phyloP scores from a whole-genome alignment of 225 moss, liverwort and hornwort genomes.

The Straminergon stramineum region DNA sequence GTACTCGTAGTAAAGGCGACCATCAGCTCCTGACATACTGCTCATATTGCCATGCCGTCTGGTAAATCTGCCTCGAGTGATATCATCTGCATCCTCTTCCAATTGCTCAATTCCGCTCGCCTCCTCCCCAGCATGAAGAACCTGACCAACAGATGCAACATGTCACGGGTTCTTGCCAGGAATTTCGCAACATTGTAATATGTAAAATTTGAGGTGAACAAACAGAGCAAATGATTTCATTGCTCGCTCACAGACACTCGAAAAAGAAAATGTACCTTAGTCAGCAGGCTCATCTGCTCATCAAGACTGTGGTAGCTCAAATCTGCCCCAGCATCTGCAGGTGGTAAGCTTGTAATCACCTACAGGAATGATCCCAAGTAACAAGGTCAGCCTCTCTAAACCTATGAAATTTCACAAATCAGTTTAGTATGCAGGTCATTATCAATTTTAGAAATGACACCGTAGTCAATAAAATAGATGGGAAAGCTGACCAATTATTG shows the following conservation, averaged over 20 bases:
- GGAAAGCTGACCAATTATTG: neutral
- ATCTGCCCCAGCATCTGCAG: slow-evolving; percentile 67
- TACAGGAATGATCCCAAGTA: neutral
- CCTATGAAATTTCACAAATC: neutral
- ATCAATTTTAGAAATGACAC: neutral
- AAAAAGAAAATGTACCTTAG: slow-evolving; percentile 39
- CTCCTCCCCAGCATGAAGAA: slow-evolving; percentile 93
- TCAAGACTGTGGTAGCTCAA: slow-evolving; percentile 63
- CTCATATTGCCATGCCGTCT: slow-evolving; percentile 71
- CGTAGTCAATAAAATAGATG: neutral
- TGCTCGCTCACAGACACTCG: neutral
- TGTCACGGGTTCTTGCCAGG: slow-evolving; percentile 4
- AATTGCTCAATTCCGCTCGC: slow-evolving; percentile 77
- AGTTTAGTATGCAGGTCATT: neutral
- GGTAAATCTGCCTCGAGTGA: slow-evolving; percentile 64
- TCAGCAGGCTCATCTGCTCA: slow-evolving; percentile 79
- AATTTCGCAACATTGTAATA: neutral
- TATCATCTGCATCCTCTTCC: slow-evolving; percentile 88
- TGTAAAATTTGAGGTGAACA: neutral
- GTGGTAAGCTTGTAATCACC: slow-evolving; percentile 94
- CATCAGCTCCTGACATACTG: slow-evolving; percentile 87
- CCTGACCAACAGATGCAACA: slow-evolving; percentile 27
- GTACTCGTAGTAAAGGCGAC: slow-evolving; percentile 91
- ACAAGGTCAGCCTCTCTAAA: neutral
- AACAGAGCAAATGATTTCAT: neutral